Evolutionary conservation across 2,329 filamentous ascomycete genomes (phyloP).

Genomic region (Aspergillus thermomutatus): DNA sequence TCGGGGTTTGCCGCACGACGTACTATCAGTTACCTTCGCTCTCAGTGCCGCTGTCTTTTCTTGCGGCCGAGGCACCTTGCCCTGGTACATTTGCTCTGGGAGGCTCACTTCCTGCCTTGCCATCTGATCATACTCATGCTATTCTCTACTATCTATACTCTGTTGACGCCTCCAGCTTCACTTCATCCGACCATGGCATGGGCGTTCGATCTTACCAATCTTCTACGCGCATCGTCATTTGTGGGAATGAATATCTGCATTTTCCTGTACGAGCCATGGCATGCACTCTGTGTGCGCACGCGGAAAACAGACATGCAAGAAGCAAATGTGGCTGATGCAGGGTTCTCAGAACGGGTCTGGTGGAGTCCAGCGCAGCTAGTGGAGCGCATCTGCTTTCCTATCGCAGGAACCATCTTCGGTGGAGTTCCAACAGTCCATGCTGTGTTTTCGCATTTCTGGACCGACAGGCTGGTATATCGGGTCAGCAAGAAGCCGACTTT

Average conservation of each 20-base stretch:
- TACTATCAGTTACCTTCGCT: constrained; percentile 31
- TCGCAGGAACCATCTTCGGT: constrained; percentile 66
- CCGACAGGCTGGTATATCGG: constrained; percentile 64
- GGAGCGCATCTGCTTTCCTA: constrained; percentile 63
- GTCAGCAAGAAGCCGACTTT: constrained; percentile 64
- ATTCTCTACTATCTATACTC: constrained; percentile 59
- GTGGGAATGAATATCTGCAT: constrained; percentile 62
- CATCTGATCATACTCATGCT: constrained; percentile 65
- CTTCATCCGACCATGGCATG: constrained; percentile 54
- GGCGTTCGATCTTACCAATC: constrained; percentile 59
- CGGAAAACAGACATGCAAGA: constrained; percentile 65
- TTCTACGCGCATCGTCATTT: constrained; percentile 60
- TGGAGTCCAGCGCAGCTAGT: constrained; percentile 56
- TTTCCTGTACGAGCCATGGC: constrained; percentile 65
- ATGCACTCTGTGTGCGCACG: constrained; percentile 57
- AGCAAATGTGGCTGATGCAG: constrained; percentile 59
- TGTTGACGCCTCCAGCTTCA: constrained; percentile 49
- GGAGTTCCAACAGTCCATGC: constrained; percentile 66
- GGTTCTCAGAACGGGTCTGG: constrained; percentile 59
- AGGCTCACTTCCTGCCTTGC: constrained; percentile 68
- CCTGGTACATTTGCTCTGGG: constrained; percentile 66
- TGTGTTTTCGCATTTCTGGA: constrained; percentile 68
- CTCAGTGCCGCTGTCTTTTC: not conserved
- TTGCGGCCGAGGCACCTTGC: constrained; percentile 48
- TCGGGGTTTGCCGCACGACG: constrained; percentile 63